Evolutionary conservation across 2,329 filamentous ascomycete species (phyloP), one percentile per base, ranked within the genome.

Genomic region (Xylariomycetidae sp.): DNA sequence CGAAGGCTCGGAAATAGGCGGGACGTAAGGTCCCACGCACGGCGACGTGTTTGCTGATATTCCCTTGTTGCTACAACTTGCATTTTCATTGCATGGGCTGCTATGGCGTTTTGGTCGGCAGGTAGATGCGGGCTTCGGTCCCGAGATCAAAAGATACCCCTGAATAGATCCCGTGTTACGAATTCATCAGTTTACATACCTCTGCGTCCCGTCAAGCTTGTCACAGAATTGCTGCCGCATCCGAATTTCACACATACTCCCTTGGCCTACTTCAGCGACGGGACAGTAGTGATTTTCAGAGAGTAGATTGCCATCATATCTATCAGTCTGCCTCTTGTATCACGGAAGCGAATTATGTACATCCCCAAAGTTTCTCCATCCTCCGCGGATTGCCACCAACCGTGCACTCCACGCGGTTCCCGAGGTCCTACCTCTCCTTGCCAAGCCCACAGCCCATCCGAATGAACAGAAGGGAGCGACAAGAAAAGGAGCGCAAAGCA

Each of bases 101-200:
- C 30, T 27, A 16, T 28, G 41, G 41, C 39, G 41, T 44, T 44
- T 35, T 31, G 31, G 32, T 20, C 12, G 10, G 25, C 13, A 26
- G 29, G 18, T 10, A 29, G 15, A 29, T 18, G 6, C 10, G 8
- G n/a, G n/a, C n/a, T 29, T 13, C 15, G 26, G 13, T 26, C 34
- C 14, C 26, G 29, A 41, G 22, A 31, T 12, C 28, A 16, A 27
- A 18, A 37, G 41, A 44, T 44, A 44, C 41, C 41, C 41, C 28
- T 29, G 15, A 35, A 34, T 41, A 33, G 32, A 39, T n/a, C 37
- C 28, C 14, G 18, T 37, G n/a, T 10, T 32, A 10, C 33, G n/a
- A 26, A 4, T 20, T 12, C 23, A 13, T 15, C 15, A 4, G 17
- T 24, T 6, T 8, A 9, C 29, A 10, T 17, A 15, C 5, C 12